Base-by-base conservation (phyloP, 192 early-diverging fungal genomes). In the Backusella mclennaniae region DNA sequence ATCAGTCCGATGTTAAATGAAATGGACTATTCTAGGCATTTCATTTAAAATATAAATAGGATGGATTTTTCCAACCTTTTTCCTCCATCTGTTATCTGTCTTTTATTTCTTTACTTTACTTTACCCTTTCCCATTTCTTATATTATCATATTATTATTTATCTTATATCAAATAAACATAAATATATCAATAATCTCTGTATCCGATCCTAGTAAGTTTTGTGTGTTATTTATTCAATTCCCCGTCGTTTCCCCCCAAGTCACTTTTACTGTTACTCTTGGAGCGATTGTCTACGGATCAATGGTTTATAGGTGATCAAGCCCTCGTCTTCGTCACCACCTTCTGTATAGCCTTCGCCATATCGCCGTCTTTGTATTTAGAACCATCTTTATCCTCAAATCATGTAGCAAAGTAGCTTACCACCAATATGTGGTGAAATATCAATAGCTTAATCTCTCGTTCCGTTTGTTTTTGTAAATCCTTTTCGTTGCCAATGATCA, bases 361-460 rank as follows among this genome's bases (percentile, higher is more conserved):
- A 12, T 76, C 77, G 31, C 74, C 75, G 21, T 83, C 82, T 73
- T 78, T 77, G 67, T 67, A 83, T 69, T 29, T 29, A 0, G 73
- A 52, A 0, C 72, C 82, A 69, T 83, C 82, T 35, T 77, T 79
- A 67, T 85, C 84, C 84, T 97, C 97, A 73, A 96, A 93, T 95
- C 96, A 96, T 6, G 95, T 93, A 29, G 92, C 92, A 78, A 95
- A 96, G 71, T 95, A 96, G 41, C 94, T 85, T 9, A 96, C 96
- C 5, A 97, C 93, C 29, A 29, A 82, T 92, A 95, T 77, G 29
- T 94, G 90, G 77, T 96, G 94, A 81, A 29, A 29, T 29, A 29
- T 29, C 29, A 29, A 29, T 29, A 29, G 29, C 29, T 0, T 29
- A 29, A 29, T 29, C 29, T 29, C 29, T 29, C 1, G 29, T 29